Percentiles rank a stretch among this genome's conserved stretches.
phyloP scores from a whole-genome alignment of 345 rosid genomes.

The Lepidium didymum region DNA sequence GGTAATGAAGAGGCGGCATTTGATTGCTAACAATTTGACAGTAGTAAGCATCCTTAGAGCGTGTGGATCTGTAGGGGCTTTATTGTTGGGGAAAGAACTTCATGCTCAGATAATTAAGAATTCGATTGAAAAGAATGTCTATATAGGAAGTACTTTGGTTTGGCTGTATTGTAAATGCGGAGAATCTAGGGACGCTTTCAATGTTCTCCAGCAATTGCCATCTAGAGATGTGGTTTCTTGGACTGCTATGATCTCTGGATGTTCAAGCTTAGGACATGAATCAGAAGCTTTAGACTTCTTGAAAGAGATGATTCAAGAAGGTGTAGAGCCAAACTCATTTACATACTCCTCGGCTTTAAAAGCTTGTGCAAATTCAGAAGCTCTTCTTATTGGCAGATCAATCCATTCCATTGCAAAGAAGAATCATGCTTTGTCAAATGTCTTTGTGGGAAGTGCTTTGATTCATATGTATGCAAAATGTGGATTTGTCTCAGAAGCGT shows the following conservation, averaged over 20 bases:
- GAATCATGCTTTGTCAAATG: slow-evolving; percentile 50
- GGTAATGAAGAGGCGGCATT: slow-evolving; percentile 61
- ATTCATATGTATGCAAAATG: slow-evolving; percentile 84
- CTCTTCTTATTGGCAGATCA: slow-evolving; percentile 51
- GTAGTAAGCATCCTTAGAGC: slow-evolving; percentile 74
- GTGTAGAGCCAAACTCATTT: slow-evolving; percentile 71
- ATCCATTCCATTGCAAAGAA: slow-evolving; percentile 82
- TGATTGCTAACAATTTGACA: slow-evolving; percentile 58
- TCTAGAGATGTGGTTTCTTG: slow-evolving; percentile 78
- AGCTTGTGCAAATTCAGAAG: slow-evolving; percentile 75
- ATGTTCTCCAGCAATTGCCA: slow-evolving; percentile 66
- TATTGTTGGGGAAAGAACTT: slow-evolving; percentile 58
- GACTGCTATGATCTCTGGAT: slow-evolving; percentile 92
- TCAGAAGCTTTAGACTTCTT: slow-evolving; percentile 63
- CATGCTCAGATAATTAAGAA: slow-evolving; percentile 70
- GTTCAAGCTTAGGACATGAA: slow-evolving; percentile 64
- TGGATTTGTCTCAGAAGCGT: slow-evolving; percentile 68
- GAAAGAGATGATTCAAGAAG: slow-evolving; percentile 82
- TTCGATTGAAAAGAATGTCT: slow-evolving; percentile 38
- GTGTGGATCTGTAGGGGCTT: slow-evolving; percentile 61
- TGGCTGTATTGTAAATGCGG: slow-evolving; percentile 87
- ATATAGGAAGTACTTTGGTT: slow-evolving; percentile 66
- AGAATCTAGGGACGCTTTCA: slow-evolving; percentile 48
- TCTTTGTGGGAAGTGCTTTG: slow-evolving; percentile 76
- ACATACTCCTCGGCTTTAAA: slow-evolving; percentile 79